phyloP scores from a whole-genome alignment of 257 asterid genomes.

The Solanum infundibuliforme region DNA sequence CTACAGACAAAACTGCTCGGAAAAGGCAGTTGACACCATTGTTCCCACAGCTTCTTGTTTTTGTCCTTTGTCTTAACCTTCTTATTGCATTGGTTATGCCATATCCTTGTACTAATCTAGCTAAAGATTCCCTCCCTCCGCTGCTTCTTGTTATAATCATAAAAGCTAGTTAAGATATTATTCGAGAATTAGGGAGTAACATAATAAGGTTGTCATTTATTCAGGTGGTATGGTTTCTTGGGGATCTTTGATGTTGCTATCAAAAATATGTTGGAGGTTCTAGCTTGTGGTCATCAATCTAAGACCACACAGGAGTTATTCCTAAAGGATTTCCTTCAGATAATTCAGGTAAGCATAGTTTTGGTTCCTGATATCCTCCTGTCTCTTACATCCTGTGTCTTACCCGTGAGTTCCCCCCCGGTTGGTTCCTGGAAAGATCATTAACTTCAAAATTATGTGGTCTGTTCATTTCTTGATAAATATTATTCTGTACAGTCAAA shows the following conservation, averaged over 20 bases:
- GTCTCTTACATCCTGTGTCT: constrained; percentile 6
- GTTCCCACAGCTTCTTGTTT: not conserved
- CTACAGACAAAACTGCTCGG: not conserved
- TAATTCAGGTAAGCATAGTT: constrained; percentile 55
- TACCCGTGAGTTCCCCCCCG: not conserved
- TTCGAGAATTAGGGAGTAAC: not conserved
- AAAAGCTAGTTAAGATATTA: not conserved
- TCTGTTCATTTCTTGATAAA: not conserved
- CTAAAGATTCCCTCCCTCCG: not conserved
- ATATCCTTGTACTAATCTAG: not conserved
- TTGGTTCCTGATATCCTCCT: not conserved
- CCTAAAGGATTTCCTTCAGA: constrained; percentile 70
- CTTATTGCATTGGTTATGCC: not conserved
- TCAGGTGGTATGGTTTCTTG: constrained; percentile 93
- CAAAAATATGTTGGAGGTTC: constrained; percentile 73
- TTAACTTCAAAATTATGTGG: not conserved
- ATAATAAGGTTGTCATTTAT: constrained; percentile 19
- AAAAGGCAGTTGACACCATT: not conserved
- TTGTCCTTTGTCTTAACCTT: not conserved
- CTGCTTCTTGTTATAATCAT: not conserved
- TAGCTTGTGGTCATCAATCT: constrained; percentile 89
- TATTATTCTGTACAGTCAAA: too few species aligned
- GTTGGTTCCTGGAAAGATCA: not conserved
- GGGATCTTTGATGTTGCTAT: constrained; percentile 88
- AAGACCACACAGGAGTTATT: constrained; percentile 79